These are phyloP conservation scores for Omphalotus guepiniiformis DNA, from an alignment of 768 basidiomycete species.

Conservation along the genomic window DNA sequence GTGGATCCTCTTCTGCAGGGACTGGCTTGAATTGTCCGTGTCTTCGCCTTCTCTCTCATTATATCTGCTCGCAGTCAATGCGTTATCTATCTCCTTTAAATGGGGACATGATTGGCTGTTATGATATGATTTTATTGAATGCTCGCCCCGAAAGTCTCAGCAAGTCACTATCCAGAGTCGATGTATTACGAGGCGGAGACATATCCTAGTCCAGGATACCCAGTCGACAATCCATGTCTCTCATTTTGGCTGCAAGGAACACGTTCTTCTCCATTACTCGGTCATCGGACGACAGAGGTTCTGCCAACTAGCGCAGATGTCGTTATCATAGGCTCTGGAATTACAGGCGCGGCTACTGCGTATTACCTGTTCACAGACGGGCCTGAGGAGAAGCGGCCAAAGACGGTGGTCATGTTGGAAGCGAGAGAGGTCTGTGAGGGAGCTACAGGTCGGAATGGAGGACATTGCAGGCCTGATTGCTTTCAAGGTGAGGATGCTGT, in stretches of 20 bases:
- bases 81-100: too few relatives aligned
- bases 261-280: constrained; percentile 15
- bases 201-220: constrained; percentile 5
- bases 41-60: too few relatives aligned
- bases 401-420: constrained; percentile 34
- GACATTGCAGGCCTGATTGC: constrained; percentile 22
- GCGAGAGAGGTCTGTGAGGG: constrained; percentile 33
- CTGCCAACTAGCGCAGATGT: constrained; percentile 20
- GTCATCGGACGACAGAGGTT: constrained; percentile 16
- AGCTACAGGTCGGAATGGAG: constrained; percentile 25
- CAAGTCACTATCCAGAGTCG: too few relatives aligned
- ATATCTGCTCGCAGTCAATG: too few relatives aligned
- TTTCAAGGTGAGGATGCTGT: constrained; percentile 18
- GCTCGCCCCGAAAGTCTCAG: too few relatives aligned
- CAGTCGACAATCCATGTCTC: constrained; percentile 5
- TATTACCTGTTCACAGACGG: constrained; percentile 20
- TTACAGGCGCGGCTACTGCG: constrained; percentile 28
- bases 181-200: constrained; percentile 7
- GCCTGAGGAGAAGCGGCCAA: constrained; percentile 9
- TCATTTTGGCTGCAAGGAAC: constrained; percentile 29
- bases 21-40: too few relatives aligned
- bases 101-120: too few relatives aligned
- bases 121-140: too few relatives aligned
- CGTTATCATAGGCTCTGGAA: constrained; percentile 32
- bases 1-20: too few relatives aligned